These are phyloP conservation scores for Didymella keratinophila DNA, from an alignment of 2,329 filamentous ascomycete species.

Conservation along the genomic window DNA sequence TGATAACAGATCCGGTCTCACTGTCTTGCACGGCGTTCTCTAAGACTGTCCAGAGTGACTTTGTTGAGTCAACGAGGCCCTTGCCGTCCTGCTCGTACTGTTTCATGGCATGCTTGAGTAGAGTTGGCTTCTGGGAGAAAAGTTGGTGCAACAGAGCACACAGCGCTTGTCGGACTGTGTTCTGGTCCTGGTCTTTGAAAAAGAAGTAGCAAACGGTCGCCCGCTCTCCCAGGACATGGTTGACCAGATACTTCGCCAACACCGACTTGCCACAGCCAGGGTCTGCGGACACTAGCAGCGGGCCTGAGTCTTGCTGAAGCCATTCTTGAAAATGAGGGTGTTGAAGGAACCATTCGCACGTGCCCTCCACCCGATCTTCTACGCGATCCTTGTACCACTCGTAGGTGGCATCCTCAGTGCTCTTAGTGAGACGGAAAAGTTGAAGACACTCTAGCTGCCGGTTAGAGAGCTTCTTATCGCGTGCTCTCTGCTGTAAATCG, in stretches of 20 bases:
- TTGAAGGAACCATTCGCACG: constrained; percentile 31
- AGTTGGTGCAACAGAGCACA: constrained; percentile 33
- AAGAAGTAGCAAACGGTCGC: constrained; percentile 35
- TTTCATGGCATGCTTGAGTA: constrained; percentile 27
- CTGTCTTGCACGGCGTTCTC: not conserved
- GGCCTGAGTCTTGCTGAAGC: constrained; percentile 25
- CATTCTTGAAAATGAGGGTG: constrained; percentile 28
- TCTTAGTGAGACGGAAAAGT: constrained; percentile 30
- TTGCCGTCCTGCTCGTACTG: not conserved
- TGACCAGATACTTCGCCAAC: constrained; percentile 29
- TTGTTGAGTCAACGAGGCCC: not conserved
- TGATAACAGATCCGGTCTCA: not conserved
- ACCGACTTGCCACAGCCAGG: constrained; percentile 36
- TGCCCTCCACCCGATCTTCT: constrained; percentile 27
- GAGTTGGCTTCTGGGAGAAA: constrained; percentile 26
- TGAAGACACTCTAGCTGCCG: constrained; percentile 22
- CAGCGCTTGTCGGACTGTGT: constrained; percentile 28
- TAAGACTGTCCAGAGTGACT: not conserved
- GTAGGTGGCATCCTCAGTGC: constrained; percentile 26
- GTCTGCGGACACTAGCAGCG: constrained; percentile 32
- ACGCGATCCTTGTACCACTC: constrained; percentile 32
- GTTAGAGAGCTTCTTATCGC: not conserved
- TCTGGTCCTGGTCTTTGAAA: constrained; percentile 32
- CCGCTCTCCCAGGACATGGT: constrained; percentile 23
- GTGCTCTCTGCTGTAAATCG: not conserved